Base-by-base conservation (phyloP, 2,329 filamentous ascomycete genomes). In the Xylariales sp. region DNA sequence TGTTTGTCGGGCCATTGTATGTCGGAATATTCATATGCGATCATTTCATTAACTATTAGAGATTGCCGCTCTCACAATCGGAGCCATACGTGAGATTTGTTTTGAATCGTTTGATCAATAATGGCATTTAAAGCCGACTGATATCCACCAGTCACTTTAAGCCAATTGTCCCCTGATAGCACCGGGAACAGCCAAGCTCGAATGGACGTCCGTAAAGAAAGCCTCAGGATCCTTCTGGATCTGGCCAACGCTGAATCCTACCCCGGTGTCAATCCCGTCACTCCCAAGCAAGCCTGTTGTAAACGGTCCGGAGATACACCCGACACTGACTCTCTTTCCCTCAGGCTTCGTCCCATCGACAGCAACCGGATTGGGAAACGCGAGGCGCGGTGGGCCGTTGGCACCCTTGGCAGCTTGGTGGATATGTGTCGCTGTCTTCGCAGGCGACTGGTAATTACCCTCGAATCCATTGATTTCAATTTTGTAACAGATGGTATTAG, bases 161-260 rank as follows among this genome's bases (percentile, higher is more conserved):
- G 29, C 58, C 36, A 73, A 51, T 56, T 78, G 74, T 6, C 72
- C 75, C 42, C 75, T 63, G 24, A 74, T 66, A 38, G 72, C 75
- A 44, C 75, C 74, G 21, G 70, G 64, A 6, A 70, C 57, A 24
- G 67, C 73, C 19, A 64, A 53, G 47, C 56, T 65, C 5, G 73
- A 73, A 58, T 78, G 74, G 2, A 69, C 62, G 50, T 78, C 75
- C 27, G 71, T 64, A 52, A 76, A 76, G 65, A 77, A 78, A 10
- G 51, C 62, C 5, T 49, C 46, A 0, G 74, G 73, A 51, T 76
- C 67, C 24, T 58, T 57, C 56, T 77, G 71, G 37, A 78, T 76
- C 60, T 72, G 58, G 28, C 52, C 51, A 29, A 79, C 65, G 15
- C 62, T 63, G 58, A 78, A 78, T 3, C 67, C 69, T 12, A 48